These are phyloP conservation scores for Ophiosphaerella narmari DNA, from an alignment of 2,329 filamentous ascomycete genomes.

Conservation along the genomic window DNA sequence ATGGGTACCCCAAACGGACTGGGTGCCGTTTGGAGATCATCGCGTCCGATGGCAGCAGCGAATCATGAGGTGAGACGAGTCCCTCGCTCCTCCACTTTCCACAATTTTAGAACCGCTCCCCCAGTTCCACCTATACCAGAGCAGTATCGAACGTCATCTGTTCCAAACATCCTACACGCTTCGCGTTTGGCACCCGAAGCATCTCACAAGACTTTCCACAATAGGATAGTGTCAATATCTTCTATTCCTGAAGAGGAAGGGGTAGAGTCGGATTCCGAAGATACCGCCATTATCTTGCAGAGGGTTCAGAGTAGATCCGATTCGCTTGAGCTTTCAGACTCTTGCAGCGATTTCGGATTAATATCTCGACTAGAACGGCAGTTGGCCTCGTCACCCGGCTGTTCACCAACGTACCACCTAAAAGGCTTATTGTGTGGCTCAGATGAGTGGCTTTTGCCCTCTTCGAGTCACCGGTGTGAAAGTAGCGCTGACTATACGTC, in stretches of 20 bases:
- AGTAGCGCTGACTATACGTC: conserved; percentile 25
- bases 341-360: neutral
- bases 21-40: conserved; percentile 25
- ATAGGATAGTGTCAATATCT: conserved; percentile 1
- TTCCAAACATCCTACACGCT: conserved; percentile 12
- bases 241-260: conserved; percentile 9
- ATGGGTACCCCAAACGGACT: conserved; percentile 25
- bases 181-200: neutral
- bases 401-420: neutral
- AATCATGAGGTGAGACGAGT: conserved; percentile 42
- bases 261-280: neutral
- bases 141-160: conserved; percentile 22
- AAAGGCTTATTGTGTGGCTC: neutral
- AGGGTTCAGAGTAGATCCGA: neutral
- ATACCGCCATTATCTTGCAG: neutral
- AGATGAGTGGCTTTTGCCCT: conserved; percentile 10
- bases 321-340: neutral
- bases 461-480: conserved; percentile 4
- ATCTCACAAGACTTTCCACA: neutral
- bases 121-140: conserved; percentile 33
- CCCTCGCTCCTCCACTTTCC: conserved; percentile 35
- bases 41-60: conserved; percentile 19
- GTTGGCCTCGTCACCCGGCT: neutral
- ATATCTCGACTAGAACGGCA: neutral
- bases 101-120: conserved; percentile 26